Base-by-base conservation (phyloP, 106 monocot genomes). In the Apostasia shenzhenica region DNA sequence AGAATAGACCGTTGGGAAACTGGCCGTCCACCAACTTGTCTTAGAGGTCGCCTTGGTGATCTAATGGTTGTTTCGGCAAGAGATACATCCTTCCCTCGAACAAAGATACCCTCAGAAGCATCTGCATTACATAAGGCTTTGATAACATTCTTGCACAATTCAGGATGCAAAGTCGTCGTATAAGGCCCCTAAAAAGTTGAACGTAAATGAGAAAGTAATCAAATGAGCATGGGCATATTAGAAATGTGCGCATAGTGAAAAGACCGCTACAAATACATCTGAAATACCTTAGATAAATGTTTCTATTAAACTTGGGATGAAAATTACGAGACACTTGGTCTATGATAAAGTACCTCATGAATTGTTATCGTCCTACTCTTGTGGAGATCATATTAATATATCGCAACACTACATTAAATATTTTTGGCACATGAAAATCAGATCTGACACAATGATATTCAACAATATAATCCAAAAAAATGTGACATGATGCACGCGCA, bases 41-140 rank as follows among this genome's bases (percentile, higher is more conserved):
- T 79, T 0, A 85, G 86, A 63, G 92, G 97, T 45, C 61, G 80
- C 58, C 61, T 80, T 4, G 92, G 85, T 3, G 50, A 58, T 59
- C 85, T 76, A 53, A 97, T 84, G 58, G 72, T 81, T 37, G 97
- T 97, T 73, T 97, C 97, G 1, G 97, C 92, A 43, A 97, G 88
- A 3, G 97, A 92, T 0, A 97, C 82, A 67, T 97, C 97, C 41
- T 61, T 82, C 1, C 89, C 92, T 13, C 77, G 81, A 37, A 67
- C 26, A 73, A 97, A 97, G 14, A 90, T 90, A 14, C 88, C 81
- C 73, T 92, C 97, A 14, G 89, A 86, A 12, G 70, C 45, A 53
- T 97, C 97, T 9, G 92, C 89, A 63, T 92, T 97, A 85, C 97
- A 97, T 43, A 92, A 61, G 52, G 89, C 92, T 69, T 89, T 86